Percentiles rank a stretch among this genome's conserved stretches.
phyloP scores from a whole-genome alignment of 2,329 filamentous ascomycete genomes.

The Ambrosiella cleistominuta region DNA sequence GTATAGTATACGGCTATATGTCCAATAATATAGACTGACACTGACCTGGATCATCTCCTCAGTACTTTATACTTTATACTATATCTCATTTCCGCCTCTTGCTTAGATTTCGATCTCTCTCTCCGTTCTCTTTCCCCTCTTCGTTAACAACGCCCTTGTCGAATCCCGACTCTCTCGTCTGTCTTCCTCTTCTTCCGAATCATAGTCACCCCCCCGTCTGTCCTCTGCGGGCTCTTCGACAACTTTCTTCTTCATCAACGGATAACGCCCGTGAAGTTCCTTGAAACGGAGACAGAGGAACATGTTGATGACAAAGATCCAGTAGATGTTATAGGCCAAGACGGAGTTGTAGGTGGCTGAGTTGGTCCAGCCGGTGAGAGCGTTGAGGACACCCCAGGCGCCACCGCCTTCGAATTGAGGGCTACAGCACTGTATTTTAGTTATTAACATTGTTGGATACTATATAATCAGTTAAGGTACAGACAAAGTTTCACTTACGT shows the following conservation, averaged over 20 bases:
- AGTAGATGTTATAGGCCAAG: conserved; percentile 77
- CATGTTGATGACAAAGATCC: conserved; percentile 49
- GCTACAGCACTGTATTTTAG: conserved; percentile 48
- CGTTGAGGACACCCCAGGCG: conserved; percentile 78
- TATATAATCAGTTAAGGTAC: background rate
- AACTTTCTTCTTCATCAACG: conserved; percentile 8
- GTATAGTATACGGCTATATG: background rate
- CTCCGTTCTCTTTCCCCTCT: background rate
- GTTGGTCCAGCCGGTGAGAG: conserved; percentile 74
- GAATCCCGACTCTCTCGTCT: conserved; percentile 10
- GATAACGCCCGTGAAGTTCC: conserved; percentile 27
- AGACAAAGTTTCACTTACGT: conserved; percentile 35
- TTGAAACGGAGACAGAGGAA: conserved; percentile 50
- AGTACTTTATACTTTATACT: too few relatives aligned
- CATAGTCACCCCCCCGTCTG: background rate
- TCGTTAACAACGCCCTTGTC: conserved; percentile 7
- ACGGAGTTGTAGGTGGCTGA: conserved; percentile 77
- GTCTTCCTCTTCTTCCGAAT: background rate
- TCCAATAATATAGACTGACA: background rate
- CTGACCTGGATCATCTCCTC: background rate
- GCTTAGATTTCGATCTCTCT: background rate
- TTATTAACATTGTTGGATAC: background rate
- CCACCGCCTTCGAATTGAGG: conserved; percentile 53
- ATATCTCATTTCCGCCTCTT: background rate
- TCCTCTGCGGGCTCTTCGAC: background rate